phyloP scores from a whole-genome alignment of 495 filamentous ascomycete species.

The Podospora pseudocomata region DNA sequence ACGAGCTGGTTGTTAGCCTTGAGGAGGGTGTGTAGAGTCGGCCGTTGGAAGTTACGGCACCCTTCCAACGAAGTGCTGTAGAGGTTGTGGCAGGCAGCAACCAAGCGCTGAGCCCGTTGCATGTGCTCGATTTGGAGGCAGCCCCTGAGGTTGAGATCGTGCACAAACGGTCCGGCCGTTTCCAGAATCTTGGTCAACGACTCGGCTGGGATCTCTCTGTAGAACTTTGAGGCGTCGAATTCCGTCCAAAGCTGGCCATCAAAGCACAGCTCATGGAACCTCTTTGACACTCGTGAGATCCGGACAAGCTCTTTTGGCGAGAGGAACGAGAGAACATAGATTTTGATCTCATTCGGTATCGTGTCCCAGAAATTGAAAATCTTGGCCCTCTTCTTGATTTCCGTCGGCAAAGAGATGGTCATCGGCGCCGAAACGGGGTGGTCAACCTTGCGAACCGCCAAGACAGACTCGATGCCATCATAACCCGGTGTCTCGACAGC shows the following conservation, averaged over 20 bases:
- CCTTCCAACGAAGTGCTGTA: constrained; percentile 84
- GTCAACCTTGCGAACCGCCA: constrained; percentile 36
- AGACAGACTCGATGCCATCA: constrained; percentile 35
- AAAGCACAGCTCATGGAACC: constrained; percentile 83
- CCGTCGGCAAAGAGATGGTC: constrained; percentile 61
- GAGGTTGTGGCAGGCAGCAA: constrained; percentile 78
- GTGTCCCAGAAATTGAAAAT: constrained; percentile 72
- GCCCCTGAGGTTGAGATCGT: constrained; percentile 72
- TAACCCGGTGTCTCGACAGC: constrained; percentile 35
- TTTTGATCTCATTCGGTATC: constrained; percentile 78
- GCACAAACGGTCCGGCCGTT: constrained; percentile 80
- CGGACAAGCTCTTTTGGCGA: constrained; percentile 79
- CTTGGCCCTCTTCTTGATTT: constrained; percentile 48
- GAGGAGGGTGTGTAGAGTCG: constrained; percentile 75
- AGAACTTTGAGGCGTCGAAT: constrained; percentile 83
- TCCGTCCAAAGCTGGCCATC: constrained; percentile 91
- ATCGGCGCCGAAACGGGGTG: constrained; percentile 33
- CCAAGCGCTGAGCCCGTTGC: constrained; percentile 70
- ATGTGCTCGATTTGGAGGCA: constrained; percentile 68
- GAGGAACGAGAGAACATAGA: constrained; percentile 72
- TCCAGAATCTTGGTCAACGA: constrained; percentile 82
- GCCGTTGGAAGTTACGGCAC: constrained; percentile 73
- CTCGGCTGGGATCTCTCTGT: constrained; percentile 77
- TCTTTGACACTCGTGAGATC: constrained; percentile 71
- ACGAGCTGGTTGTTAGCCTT: constrained; percentile 70